Conservation (phyloP, 2,329 filamentous ascomycete genomes). For the Phyllosticta citrichinensis region DNA sequence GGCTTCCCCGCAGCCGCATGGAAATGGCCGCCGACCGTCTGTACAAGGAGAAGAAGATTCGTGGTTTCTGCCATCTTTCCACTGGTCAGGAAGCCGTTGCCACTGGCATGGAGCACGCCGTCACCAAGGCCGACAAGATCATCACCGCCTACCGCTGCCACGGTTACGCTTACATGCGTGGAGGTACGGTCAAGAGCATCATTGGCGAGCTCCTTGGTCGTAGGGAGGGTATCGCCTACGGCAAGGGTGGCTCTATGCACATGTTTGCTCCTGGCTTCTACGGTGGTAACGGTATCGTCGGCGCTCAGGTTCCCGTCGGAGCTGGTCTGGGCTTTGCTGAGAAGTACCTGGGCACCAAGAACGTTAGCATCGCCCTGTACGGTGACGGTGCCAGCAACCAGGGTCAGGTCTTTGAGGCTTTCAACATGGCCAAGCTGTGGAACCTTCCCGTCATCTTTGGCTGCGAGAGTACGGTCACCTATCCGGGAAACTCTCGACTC, state of each 20-base stretch:
- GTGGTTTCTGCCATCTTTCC: conserved; percentile 98
- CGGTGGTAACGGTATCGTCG: conserved; percentile 97
- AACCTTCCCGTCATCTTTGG: conserved; percentile 90
- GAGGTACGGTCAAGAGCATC: conserved; percentile 79
- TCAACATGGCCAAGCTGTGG: conserved; percentile 99
- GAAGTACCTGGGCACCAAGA: conserved; percentile 82
- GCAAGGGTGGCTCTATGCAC: conserved; percentile 99
- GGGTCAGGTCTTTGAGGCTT: conserved; percentile 98
- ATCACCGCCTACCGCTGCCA: conserved; percentile 99
- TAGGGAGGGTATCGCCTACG: conserved; percentile 92
- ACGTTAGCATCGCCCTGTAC: conserved; percentile 81
- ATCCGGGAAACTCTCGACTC: neutral
- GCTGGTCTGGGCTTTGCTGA: conserved; percentile 95
- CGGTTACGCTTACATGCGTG: conserved; percentile 95
- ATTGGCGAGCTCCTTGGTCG: conserved; percentile 93
- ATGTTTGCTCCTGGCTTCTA: conserved; percentile 99
- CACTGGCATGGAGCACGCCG: conserved; percentile 91
- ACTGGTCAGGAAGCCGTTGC: conserved; percentile 97
- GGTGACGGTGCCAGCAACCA: conserved; percentile 98
- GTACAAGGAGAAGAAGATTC: conserved; percentile 99
- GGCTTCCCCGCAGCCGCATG: conserved; percentile 63
- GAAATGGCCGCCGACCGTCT: conserved; percentile 98
- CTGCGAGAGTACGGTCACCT: conserved; percentile 74
- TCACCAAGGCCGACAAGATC: conserved; percentile 82
- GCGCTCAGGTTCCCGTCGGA: conserved; percentile 94